A percentile compares a stretch with the other conserved stretches of the same genome.
These are phyloP conservation scores for Fragaria vesca DNA, from an alignment of 306 rosid species.

Conservation along the genomic window DNA sequence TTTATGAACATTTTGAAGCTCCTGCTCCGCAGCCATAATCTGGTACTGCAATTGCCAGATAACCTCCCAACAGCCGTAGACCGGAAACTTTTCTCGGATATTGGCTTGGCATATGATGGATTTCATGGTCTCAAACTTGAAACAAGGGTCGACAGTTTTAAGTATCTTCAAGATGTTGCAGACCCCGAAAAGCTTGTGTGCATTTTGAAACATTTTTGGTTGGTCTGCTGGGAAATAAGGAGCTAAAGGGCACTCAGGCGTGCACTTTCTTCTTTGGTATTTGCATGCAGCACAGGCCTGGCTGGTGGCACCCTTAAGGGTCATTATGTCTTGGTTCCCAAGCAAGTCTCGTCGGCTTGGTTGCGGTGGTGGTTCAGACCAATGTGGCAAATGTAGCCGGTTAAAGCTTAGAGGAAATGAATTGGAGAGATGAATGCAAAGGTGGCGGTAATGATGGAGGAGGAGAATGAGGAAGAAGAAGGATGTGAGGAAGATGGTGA, in stretches of 20 bases:
- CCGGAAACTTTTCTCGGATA: constrained; percentile 54
- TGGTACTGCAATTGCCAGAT: constrained; percentile 49
- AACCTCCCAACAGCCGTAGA: constrained; percentile 58
- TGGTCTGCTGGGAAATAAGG: constrained; percentile 77
- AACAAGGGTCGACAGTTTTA: constrained; percentile 38
- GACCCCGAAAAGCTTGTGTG: constrained; percentile 73
- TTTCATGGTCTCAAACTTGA: constrained; percentile 52
- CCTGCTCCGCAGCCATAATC: constrained; percentile 46
- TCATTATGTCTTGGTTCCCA: constrained; percentile 32
- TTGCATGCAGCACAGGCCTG: constrained; percentile 85
- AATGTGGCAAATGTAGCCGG: neutral
- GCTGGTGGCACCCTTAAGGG: constrained; percentile 64
- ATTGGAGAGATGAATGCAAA: neutral
- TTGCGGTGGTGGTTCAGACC: neutral
- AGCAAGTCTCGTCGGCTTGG: neutral
- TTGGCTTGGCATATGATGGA: constrained; percentile 63
- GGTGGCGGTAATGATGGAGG: neutral
- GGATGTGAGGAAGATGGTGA: constrained; percentile 1
- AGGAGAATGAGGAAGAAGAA: neutral
- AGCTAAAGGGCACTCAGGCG: constrained; percentile 59
- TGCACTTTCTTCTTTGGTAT: constrained; percentile 64
- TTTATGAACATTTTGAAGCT: constrained; percentile 50
- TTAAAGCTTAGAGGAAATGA: neutral
- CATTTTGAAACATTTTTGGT: constrained; percentile 56
- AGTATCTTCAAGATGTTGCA: constrained; percentile 60